Conservation (phyloP, 768 basidiomycete genomes). For the Phylloporus scabripes region DNA sequence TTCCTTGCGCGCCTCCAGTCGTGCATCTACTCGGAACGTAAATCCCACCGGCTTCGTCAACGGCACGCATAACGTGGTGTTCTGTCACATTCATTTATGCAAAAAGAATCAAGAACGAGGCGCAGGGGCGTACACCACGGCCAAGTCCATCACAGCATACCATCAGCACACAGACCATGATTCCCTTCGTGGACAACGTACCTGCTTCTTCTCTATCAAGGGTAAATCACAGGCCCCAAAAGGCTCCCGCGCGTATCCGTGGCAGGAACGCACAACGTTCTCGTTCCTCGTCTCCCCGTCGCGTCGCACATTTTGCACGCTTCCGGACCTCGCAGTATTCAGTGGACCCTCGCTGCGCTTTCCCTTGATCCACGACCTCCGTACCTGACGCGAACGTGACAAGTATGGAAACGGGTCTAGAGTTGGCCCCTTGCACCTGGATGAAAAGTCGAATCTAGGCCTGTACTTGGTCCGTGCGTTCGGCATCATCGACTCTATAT, state of each 20-base stretch:
- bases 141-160: slow-evolving; percentile 7
- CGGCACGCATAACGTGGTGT: slow-evolving; percentile 24
- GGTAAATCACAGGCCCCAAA: slow-evolving; percentile 21
- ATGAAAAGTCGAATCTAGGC: slow-evolving; percentile 13
- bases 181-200: slow-evolving; percentile 27
- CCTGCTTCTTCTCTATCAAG: slow-evolving; percentile 27
- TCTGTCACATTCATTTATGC: slow-evolving; percentile 14
- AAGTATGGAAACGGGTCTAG: slow-evolving; percentile 17
- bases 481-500: slow-evolving; percentile 14
- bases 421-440: slow-evolving; percentile 15
- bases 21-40: slow-evolving; percentile 47
- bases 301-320: neutral
- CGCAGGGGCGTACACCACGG: neutral
- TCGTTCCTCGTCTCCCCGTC: slow-evolving; percentile 1
- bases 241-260: slow-evolving; percentile 3
- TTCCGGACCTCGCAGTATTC: neutral
- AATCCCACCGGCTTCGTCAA: slow-evolving; percentile 47
- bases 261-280: neutral
- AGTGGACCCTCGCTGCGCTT: slow-evolving; percentile 7
- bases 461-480: slow-evolving; percentile 28
- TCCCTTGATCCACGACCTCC: slow-evolving; percentile 6
- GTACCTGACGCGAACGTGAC: slow-evolving; percentile 11
- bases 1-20: slow-evolving; percentile 45
- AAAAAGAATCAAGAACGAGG: slow-evolving; percentile 8
- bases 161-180: slow-evolving; percentile 22